Evolutionary conservation across 1,284 basidiomycete species (phyloP).

Genomic region (Pseudomicrostroma phylloplanum): DNA sequence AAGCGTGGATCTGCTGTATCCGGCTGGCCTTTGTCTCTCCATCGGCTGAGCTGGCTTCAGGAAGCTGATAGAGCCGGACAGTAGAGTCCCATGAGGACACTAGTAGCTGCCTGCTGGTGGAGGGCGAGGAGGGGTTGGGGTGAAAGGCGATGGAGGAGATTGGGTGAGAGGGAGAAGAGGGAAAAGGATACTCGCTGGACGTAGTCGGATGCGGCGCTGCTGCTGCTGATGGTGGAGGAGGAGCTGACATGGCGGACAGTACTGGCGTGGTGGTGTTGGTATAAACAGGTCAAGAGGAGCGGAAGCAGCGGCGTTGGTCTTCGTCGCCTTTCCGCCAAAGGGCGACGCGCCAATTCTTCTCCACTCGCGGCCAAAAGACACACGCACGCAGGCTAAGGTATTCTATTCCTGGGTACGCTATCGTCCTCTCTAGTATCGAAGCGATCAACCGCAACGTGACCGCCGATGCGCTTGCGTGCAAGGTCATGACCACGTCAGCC

Average conservation of each 20-base stretch:
- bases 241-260: background rate
- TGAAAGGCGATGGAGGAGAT: slow-evolving; percentile 28
- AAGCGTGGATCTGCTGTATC: slow-evolving; percentile 24
- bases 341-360: too few relatives aligned
- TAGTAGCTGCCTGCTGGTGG: slow-evolving; percentile 21
- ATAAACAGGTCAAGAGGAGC: too few relatives aligned
- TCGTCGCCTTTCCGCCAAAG: too few relatives aligned
- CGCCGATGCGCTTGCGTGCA: too few relatives aligned
- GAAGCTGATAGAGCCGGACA: slow-evolving; percentile 36
- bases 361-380: too few relatives aligned
- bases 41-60: background rate
- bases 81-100: slow-evolving; percentile 42
- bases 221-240: background rate
- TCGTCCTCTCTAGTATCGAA: too few relatives aligned
- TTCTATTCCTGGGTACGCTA: too few relatives aligned
- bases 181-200: background rate
- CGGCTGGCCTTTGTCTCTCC: slow-evolving; percentile 5
- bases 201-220: background rate
- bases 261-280: too few relatives aligned
- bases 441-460: too few relatives aligned
- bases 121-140: slow-evolving; percentile 14
- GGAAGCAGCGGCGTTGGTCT: too few relatives aligned
- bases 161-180: slow-evolving; percentile 20
- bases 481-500: too few relatives aligned
- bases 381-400: too few relatives aligned